Base-by-base conservation (phyloP, 306 rosid genomes). In the Aeschynomene evenia region DNA sequence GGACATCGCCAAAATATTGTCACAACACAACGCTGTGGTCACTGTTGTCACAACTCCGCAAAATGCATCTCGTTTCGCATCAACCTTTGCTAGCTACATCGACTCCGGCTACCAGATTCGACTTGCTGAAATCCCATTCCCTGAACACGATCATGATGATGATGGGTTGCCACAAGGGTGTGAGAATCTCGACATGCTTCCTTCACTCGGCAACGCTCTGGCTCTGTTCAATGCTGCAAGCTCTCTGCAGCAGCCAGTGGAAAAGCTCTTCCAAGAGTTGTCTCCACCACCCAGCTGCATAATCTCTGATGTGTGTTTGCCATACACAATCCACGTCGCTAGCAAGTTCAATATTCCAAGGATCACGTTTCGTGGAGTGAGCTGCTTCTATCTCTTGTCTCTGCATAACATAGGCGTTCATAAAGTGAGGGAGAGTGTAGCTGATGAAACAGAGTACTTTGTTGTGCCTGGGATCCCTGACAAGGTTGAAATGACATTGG, bases 41-140 rank as follows among this genome's bases (percentile, higher is more conserved):
- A 91, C 85, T 8, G 14, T 91, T 24, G 73, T 91, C 69, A 87
- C 94, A 1, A 91, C 96, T 15, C 94, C 90, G 2, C 59, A 57
- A 5, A 91, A 89, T 50, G 94, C 96, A 24, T 51, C 79, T 9
- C 83, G 96, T 64, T 83, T 86, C 62, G 63, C 84, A 4, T 11
- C n/a, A 7, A n/a, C 15, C 29, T 26, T 26, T 26, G 29, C 29
- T 26, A 26, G 29, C 5, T 26, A 26, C 29, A 26, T 26, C 29
- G 39, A 58, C 4, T 26, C 29, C 5, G 29, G 29, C 29, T 26
- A 26, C 5, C 29, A 26, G 3, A 26, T 26, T 26, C 3, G 29
- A 26, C 5, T 26, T 2, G 29, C 85, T 12, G 70, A 74, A 59
- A 51, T 89, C 62, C 83, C 75, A 59, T 89, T 91, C 57, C 90